Evolutionary conservation across 768 basidiomycete genomes (phyloP).

Genomic region (Mrakia frigida): DNA sequence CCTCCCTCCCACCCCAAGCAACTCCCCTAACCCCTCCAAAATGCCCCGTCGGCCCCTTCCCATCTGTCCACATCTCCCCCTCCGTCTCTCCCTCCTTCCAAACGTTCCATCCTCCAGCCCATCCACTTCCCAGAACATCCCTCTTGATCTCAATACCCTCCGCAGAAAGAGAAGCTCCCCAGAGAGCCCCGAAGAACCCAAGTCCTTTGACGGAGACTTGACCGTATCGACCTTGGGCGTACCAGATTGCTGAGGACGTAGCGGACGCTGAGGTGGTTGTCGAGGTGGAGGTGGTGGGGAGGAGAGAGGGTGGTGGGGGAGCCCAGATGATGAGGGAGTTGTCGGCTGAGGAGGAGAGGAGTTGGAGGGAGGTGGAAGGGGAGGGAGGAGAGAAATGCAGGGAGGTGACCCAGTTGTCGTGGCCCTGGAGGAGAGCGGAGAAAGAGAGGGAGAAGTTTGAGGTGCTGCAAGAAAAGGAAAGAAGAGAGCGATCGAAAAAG

Average conservation of each 20-base stretch:
- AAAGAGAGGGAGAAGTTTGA: slow-evolving; percentile 73
- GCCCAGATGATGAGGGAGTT: slow-evolving; percentile 95
- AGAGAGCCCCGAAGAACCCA: slow-evolving; percentile 86
- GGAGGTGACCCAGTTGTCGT: slow-evolving; percentile 86
- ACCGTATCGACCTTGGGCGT: slow-evolving; percentile 83
- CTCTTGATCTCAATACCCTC: slow-evolving; percentile 46
- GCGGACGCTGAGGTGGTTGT: slow-evolving; percentile 41
- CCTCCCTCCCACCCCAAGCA: slow-evolving; percentile 59
- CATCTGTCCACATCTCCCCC: slow-evolving; percentile 59
- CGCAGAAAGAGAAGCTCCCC: slow-evolving; percentile 49
- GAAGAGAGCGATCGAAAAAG: not conserved
- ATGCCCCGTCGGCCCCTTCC: slow-evolving; percentile 80
- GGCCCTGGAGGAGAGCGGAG: slow-evolving; percentile 91
- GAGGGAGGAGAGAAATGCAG: slow-evolving; percentile 68
- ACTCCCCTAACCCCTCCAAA: slow-evolving; percentile 70
- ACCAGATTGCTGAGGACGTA: slow-evolving; percentile 61
- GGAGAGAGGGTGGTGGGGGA: slow-evolving; percentile 50
- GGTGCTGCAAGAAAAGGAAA: slow-evolving; percentile 39
- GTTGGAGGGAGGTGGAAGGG: slow-evolving; percentile 47
- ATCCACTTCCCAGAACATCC: slow-evolving; percentile 78
- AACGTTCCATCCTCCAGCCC: slow-evolving; percentile 89
- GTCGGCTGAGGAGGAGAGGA: slow-evolving; percentile 91
- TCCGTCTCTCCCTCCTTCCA: slow-evolving; percentile 51
- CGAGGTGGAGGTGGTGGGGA: slow-evolving; percentile 41
- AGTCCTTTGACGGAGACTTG: slow-evolving; percentile 81